phyloP scores from a whole-genome alignment of 371 early-diverging fungal genomes.

The Mucor plumbeus region DNA sequence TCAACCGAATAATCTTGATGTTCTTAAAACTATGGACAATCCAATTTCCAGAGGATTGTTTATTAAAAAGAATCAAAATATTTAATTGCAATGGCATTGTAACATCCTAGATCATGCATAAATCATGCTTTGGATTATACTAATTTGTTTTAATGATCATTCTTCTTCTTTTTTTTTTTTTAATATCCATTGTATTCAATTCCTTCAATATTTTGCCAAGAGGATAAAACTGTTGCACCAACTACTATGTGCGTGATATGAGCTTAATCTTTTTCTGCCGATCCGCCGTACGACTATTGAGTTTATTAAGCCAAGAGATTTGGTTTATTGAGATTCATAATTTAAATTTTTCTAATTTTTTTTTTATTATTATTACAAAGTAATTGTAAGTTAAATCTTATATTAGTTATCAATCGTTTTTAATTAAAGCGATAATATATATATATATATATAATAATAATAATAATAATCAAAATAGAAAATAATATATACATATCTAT shows the following conservation, averaged over 20 bases:
- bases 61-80: neutral
- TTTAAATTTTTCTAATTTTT: no score
- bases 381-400: no score
- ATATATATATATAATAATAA: no score
- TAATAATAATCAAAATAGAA: neutral
- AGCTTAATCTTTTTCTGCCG: conserved; percentile 17
- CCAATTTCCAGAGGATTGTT: neutral
- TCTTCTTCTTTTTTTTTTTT: no score
- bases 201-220: conserved; percentile 13
- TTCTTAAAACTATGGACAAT: neutral
- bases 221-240: neutral
- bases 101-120: neutral
- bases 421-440: no score
- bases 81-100: neutral
- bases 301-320: conserved; percentile 17
- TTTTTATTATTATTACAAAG: no score
- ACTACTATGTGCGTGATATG: neutral
- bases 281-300: conserved; percentile 14
- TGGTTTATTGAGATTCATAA: neutral
- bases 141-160: neutral
- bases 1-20: neutral
- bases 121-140: neutral
- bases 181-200: neutral
- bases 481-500: neutral
- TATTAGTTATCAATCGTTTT: neutral